Conservation (phyloP, 768 basidiomycete species). For the Lactifluus subvellereus region DNA sequence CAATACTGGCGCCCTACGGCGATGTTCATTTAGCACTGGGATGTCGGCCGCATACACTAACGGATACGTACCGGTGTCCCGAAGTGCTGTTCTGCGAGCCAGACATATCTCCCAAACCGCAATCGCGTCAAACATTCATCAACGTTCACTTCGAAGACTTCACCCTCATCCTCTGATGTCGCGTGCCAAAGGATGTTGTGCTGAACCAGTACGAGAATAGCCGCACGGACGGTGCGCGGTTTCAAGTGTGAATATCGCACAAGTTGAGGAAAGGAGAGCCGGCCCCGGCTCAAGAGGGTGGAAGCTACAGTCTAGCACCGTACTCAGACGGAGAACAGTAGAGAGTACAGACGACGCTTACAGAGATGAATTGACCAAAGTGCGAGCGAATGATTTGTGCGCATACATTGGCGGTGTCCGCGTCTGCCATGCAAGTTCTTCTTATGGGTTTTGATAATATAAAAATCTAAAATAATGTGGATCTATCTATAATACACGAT, state of each 20-base stretch:
- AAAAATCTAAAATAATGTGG: background rate
- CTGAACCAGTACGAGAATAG: slow-evolving; percentile 76
- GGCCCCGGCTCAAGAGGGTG: slow-evolving; percentile 72
- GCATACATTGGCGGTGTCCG: slow-evolving; percentile 55
- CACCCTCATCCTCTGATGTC: slow-evolving; percentile 61
- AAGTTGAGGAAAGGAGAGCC: slow-evolving; percentile 65
- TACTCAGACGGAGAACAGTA: background rate
- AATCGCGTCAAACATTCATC: slow-evolving; percentile 78
- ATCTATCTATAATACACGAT: background rate
- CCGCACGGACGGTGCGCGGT: slow-evolving; percentile 60
- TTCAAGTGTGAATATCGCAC: slow-evolving; percentile 64
- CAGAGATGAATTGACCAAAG: slow-evolving; percentile 61
- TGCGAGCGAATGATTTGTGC: slow-evolving; percentile 56
- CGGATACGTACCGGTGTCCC: slow-evolving; percentile 57
- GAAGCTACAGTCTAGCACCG: slow-evolving; percentile 60
- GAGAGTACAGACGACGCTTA: slow-evolving; percentile 34
- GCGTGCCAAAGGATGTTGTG: slow-evolving; percentile 91
- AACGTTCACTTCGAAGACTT: slow-evolving; percentile 75
- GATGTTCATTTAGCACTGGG: background rate
- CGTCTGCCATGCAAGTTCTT: slow-evolving; percentile 49
- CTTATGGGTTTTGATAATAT: slow-evolving; percentile 1
- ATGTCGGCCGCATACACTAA: background rate
- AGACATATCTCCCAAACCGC: slow-evolving; percentile 78
- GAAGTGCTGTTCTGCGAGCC: slow-evolving; percentile 63
- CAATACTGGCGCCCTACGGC: slow-evolving; percentile 66